These are phyloP conservation scores for Gomphus bonarii DNA, from an alignment of 1,284 basidiomycete species.

Conservation along the genomic window DNA sequence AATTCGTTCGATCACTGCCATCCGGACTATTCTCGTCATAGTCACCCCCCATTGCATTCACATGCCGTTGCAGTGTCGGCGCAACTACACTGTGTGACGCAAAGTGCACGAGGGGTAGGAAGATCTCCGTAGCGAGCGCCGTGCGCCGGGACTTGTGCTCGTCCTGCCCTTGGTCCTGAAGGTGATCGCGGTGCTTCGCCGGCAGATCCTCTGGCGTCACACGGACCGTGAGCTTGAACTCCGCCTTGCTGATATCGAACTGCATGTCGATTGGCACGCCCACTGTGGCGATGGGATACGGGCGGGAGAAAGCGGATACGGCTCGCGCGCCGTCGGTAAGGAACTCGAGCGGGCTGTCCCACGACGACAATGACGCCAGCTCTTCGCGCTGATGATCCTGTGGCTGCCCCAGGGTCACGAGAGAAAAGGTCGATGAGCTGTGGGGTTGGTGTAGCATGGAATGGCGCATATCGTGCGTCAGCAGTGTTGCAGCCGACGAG, in stretches of 20 bases:
- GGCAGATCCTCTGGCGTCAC: constrained; percentile 47
- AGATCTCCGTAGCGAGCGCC: constrained; percentile 71
- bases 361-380: constrained; percentile 9
- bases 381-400: background rate
- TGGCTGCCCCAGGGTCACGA: background rate
- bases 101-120: constrained; percentile 82
- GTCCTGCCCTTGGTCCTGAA: constrained; percentile 13
- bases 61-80: constrained; percentile 12
- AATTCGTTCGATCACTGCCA: background rate
- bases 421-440: background rate
- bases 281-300: constrained; percentile 68
- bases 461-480: background rate
- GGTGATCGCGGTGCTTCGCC: background rate
- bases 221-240: constrained; percentile 55
- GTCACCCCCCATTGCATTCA: constrained; percentile 10
- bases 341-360: constrained; percentile 44
- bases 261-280: constrained; percentile 57
- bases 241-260: constrained; percentile 68
- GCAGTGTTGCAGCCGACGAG: constrained; percentile 5
- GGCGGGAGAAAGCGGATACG: constrained; percentile 71
- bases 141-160: constrained; percentile 21
- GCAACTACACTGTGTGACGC: constrained; percentile 38
- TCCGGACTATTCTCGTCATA: constrained; percentile 12
- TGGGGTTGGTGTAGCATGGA: background rate
- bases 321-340: constrained; percentile 78